Conservation (phyloP, 2,329 filamentous ascomycete species). For the Lecanicillium sp. region DNA sequence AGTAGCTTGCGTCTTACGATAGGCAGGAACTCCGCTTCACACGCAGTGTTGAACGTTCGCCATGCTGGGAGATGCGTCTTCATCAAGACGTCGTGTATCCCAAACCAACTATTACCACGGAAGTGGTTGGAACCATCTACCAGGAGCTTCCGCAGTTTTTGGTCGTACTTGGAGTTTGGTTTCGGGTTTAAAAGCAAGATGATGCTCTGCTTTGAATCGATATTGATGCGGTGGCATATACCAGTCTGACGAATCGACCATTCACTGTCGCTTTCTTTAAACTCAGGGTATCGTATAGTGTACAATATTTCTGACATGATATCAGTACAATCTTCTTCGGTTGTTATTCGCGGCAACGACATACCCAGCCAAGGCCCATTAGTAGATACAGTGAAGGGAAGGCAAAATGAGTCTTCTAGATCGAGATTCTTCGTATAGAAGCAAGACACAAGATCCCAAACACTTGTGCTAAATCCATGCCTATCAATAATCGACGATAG, state of each 20-base stretch:
- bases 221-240: slow-evolving; percentile 22
- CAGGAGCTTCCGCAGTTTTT: slow-evolving; percentile 15
- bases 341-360: neutral
- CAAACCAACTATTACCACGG: slow-evolving; percentile 10
- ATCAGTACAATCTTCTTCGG: neutral
- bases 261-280: slow-evolving; percentile 18
- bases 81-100: slow-evolving; percentile 21
- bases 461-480: slow-evolving; percentile 18
- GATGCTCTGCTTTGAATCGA: slow-evolving; percentile 18
- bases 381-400: slow-evolving; percentile 20
- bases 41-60: slow-evolving; percentile 21
- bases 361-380: slow-evolving; percentile 19
- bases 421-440: slow-evolving; percentile 24
- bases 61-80: slow-evolving; percentile 21
- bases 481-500: slow-evolving; percentile 20
- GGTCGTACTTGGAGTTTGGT: slow-evolving; percentile 20
- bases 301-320: slow-evolving; percentile 20
- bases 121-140: neutral
- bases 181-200: slow-evolving; percentile 22
- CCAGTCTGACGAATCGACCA: slow-evolving; percentile 26
- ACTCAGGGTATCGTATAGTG: slow-evolving; percentile 25
- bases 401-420: slow-evolving; percentile 21
- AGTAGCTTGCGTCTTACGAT: too few relatives aligned
- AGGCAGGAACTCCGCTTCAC: slow-evolving; percentile 21
- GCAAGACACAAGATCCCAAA: slow-evolving; percentile 23